Evolutionary conservation across 352 stramenopile species (phyloP).

Genomic region (Globisporangium middletonii): DNA sequence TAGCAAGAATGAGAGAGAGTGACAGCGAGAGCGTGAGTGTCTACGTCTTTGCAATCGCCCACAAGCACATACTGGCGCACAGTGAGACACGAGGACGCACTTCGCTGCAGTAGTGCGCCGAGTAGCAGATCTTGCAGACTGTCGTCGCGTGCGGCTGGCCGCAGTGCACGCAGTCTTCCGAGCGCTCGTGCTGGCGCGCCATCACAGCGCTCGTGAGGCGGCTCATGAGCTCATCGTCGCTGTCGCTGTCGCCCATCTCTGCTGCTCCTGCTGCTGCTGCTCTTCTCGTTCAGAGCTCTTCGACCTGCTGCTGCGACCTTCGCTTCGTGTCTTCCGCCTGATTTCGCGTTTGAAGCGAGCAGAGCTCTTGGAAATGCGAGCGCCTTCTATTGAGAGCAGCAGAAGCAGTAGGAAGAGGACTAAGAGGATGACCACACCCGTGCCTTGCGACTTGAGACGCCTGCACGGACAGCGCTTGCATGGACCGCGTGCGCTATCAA

Average conservation of each 20-base stretch:
- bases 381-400: too few relatives aligned
- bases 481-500: too few relatives aligned
- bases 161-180: conserved; percentile 77
- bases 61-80: background rate
- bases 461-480: too few relatives aligned
- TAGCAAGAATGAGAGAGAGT: conserved; percentile 10
- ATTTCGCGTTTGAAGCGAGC: too few relatives aligned
- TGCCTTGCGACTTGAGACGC: too few relatives aligned
- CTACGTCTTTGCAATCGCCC: background rate
- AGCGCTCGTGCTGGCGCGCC: conserved; percentile 14
- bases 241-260: conserved; percentile 72
- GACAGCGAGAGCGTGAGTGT: too few relatives aligned
- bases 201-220: conserved; percentile 43
- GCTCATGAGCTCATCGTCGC: conserved; percentile 85
- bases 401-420: too few relatives aligned
- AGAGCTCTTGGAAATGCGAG: too few relatives aligned
- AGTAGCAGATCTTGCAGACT: conserved; percentile 60
- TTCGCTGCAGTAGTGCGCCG: conserved; percentile 69
- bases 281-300: background rate
- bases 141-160: conserved; percentile 42
- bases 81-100: conserved; percentile 19
- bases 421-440: too few relatives aligned
- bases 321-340: too few relatives aligned
- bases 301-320: too few relatives aligned
- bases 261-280: background rate